Percentiles rank a stretch among this genome's conserved stretches.
Evolutionary conservation across 1,284 basidiomycete genomes (phyloP).

Genomic region (Cryptococcus wingfieldii): DNA sequence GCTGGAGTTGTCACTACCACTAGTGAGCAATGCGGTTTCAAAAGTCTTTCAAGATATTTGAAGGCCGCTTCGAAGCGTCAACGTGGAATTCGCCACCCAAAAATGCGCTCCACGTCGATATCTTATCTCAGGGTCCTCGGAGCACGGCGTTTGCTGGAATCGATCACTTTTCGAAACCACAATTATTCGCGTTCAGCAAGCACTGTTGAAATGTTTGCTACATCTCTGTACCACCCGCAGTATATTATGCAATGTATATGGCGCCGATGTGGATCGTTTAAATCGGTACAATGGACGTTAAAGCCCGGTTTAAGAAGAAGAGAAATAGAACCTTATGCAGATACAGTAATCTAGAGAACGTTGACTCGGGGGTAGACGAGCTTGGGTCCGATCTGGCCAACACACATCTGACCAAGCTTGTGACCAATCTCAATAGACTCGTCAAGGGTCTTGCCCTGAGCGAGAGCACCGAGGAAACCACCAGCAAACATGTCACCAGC

Average conservation of each 20-base stretch:
- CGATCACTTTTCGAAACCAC: neutral
- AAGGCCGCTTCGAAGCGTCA: neutral
- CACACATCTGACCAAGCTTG: slow-evolving; percentile 82
- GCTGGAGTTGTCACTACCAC: neutral
- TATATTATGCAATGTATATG: neutral
- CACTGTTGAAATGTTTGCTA: slow-evolving; percentile 5
- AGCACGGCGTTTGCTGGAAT: neutral
- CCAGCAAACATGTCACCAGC: slow-evolving; percentile 99
- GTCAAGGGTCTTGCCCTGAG: slow-evolving; percentile 73
- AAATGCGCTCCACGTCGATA: slow-evolving; percentile 17
- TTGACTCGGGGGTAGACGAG: slow-evolving; percentile 40
- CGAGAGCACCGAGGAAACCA: slow-evolving; percentile 83
- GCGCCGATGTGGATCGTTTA: neutral
- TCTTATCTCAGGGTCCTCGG: neutral
- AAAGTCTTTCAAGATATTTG: neutral
- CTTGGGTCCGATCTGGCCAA: slow-evolving; percentile 65
- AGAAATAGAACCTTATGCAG: neutral
- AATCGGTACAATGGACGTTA: slow-evolving; percentile 6
- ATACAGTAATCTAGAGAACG: slow-evolving; percentile 26
- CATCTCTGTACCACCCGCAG: neutral
- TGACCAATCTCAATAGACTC: slow-evolving; percentile 83
- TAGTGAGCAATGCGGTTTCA: neutral
- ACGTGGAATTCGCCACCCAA: slow-evolving; percentile 11
- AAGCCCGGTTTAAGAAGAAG: slow-evolving; percentile 3
- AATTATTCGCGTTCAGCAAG: neutral